Evolutionary conservation across 2,329 filamentous ascomycete species (phyloP), one percentile per base, ranked within the genome.

Genomic region (Colletotrichum coccodes): DNA sequence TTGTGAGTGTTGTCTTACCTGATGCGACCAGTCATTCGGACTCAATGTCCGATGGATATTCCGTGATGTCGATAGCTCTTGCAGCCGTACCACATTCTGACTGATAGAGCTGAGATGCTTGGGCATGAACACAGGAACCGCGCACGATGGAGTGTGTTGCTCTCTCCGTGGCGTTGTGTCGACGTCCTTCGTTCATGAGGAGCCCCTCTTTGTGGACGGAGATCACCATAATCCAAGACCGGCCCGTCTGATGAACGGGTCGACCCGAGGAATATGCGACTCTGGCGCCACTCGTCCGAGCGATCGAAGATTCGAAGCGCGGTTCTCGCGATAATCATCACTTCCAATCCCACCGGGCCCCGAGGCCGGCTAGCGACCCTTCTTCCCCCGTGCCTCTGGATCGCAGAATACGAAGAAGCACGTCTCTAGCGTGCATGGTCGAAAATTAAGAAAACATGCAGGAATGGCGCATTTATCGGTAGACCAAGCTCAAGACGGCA

Each of bases 401-500:
- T 18, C 6, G 16, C 32, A 47, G 34, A 60, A 68, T 65, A 68
- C 60, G 65, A 68, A 54, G 26, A 40, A 7, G 38, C 36, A 26
- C 49, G 21, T 21, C 28, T n/a, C 30, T 62, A 67, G 64, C 58
- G 64, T 53, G 32, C 30, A 53, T 32, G 16, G n/a, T 30, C 18
- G 50, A n/a, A 38, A 46, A 38, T 53, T 30, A 38, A 21, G 11
- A 47, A 26, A n/a, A n/a, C n/a, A 8, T n/a, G 52, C 60, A 34
- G 11, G 21, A 40, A 32, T 58, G 23, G 8, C 47, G 40, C 52
- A 49, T 46, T 23, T 12, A 7, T 18, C 34, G 54, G 23, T 34
- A 36, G 44, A 44, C 65, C 65, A 68, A 42, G 38, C 60, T 60
- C 46, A 68, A 68, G 60, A 64, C 2, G 65, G 65, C 65, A 68